phyloP scores from a whole-genome alignment of 371 early-diverging fungal genomes.

The Apophysomyces sp. region DNA sequence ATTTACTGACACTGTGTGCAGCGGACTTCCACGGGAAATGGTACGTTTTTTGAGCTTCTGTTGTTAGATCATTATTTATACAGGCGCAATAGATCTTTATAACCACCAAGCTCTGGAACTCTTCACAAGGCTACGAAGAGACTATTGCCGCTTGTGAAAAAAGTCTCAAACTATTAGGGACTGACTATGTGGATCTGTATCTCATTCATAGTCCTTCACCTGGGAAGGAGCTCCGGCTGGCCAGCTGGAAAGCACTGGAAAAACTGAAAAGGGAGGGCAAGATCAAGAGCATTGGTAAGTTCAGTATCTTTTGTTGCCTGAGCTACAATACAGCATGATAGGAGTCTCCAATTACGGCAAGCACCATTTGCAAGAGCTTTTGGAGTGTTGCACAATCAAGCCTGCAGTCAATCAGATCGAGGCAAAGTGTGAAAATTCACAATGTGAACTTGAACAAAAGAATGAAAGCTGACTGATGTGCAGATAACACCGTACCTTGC shows the following conservation, averaged over 20 bases:
- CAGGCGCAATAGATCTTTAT: conserved; percentile 55
- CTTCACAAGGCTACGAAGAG: conserved; percentile 46
- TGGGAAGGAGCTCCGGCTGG: conserved; percentile 40
- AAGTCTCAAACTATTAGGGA: conserved; percentile 53
- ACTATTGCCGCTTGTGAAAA: conserved; percentile 42
- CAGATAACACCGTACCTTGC: conserved; percentile 30
- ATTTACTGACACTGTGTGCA: background rate
- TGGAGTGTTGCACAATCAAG: conserved; percentile 53
- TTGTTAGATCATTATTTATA: background rate
- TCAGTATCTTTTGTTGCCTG: background rate
- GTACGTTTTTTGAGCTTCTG: background rate
- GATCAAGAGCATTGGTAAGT: conserved; percentile 47
- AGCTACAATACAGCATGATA: conserved; percentile 25
- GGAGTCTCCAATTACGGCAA: conserved; percentile 72
- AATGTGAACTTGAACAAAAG: too few relatives aligned
- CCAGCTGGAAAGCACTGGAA: conserved; percentile 48
- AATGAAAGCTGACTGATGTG: background rate
- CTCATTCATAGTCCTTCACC: conserved; percentile 69
- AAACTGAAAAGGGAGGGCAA: conserved; percentile 40
- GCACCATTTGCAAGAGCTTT: conserved; percentile 54
- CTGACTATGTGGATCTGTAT: conserved; percentile 72
- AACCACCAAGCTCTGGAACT: conserved; percentile 69
- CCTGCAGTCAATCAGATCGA: conserved; percentile 74
- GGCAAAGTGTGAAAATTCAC: conserved; percentile 28
- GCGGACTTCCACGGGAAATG: conserved; percentile 55